These are phyloP conservation scores for Saccharomyces hybrid DNA, from an alignment of 1,139 yeast species.

Conservation along the genomic window DNA sequence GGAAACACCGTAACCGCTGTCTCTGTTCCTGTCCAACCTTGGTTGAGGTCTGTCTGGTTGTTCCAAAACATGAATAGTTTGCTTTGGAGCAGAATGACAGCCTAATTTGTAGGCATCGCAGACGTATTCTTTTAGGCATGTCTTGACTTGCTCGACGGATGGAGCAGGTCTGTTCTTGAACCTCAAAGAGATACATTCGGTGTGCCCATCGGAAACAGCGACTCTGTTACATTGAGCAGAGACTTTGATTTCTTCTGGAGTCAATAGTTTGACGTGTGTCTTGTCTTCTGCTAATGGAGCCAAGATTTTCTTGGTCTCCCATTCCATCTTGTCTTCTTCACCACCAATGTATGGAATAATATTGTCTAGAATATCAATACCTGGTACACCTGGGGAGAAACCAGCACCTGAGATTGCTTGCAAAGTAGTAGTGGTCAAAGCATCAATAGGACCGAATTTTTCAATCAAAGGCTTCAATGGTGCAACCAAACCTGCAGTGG, in stretches of 20 bases:
- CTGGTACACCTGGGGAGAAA: constrained; percentile 94
- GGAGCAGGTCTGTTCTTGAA: constrained; percentile 83
- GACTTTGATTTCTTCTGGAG: constrained; percentile 69
- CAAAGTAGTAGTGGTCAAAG: constrained; percentile 81
- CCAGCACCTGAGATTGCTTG: constrained; percentile 99
- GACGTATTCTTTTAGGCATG: constrained; percentile 61
- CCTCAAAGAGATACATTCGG: constrained; percentile 85
- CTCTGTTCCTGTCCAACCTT: constrained; percentile 92
- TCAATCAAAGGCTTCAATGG: constrained; percentile 91
- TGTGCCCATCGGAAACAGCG: constrained; percentile 96
- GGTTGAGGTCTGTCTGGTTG: constrained; percentile 96
- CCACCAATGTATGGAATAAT: constrained; percentile 92
- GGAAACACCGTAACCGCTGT: constrained; percentile 86
- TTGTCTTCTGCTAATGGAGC: constrained; percentile 52
- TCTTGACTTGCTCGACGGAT: constrained; percentile 68
- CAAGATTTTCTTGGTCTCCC: constrained; percentile 94
- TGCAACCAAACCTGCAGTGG: constrained; percentile 96
- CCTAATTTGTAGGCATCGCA: constrained; percentile 75
- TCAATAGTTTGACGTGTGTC: constrained; percentile 51
- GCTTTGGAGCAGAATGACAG: constrained; percentile 89
- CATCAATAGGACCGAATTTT: constrained; percentile 79
- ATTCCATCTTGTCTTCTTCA: constrained; percentile 96
- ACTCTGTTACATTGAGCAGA: constrained; percentile 97
- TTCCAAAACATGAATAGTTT: constrained; percentile 85
- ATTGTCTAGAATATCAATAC: constrained; percentile 90